Conservation (phyloP, 352 stramenopile species). For the Pythium sp. region DNA sequence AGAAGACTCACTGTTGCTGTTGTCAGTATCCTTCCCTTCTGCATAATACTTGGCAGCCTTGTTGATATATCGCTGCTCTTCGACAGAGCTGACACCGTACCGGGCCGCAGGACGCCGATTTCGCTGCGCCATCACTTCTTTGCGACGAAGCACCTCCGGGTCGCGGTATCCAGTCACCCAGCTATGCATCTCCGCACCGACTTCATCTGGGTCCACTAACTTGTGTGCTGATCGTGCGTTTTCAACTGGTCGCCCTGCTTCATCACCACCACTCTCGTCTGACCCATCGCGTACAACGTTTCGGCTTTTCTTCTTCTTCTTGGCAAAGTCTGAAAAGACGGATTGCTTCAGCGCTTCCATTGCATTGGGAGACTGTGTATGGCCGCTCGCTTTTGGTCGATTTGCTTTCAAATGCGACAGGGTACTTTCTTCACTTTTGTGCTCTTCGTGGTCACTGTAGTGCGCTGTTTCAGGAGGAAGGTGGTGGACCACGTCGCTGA, state of each 20-base stretch:
- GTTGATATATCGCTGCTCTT: conserved; percentile 39
- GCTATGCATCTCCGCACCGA: conserved; percentile 43
- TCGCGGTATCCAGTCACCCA: conserved; percentile 58
- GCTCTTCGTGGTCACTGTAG: conserved; percentile 29
- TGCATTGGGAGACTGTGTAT: not conserved
- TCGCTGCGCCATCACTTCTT: conserved; percentile 44
- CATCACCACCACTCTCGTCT: not conserved
- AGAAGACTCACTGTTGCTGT: conserved; percentile 25
- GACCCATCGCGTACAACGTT: conserved; percentile 3
- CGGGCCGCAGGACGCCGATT: conserved; percentile 33
- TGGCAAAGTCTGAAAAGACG: not conserved
- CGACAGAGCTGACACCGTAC: conserved; percentile 37
- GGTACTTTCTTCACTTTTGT: conserved; percentile 56
- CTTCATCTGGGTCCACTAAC: conserved; percentile 19
- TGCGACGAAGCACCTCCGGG: conserved; percentile 53
- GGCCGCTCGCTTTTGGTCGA: not conserved
- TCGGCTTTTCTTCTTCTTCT: conserved; percentile 10
- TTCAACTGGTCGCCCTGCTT: not conserved
- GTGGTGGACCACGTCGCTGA: conserved; percentile 22
- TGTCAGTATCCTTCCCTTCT: conserved; percentile 30
- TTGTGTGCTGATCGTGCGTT: not conserved
- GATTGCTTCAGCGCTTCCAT: conserved; percentile 14
- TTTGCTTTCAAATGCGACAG: conserved; percentile 30
- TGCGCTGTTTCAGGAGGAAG: conserved; percentile 9
- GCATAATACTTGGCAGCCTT: conserved; percentile 39